Percentiles rank a stretch among this genome's conserved stretches.
These are phyloP conservation scores for Mortierella sp. DNA, from an alignment of 371 early-diverging fungal genomes.

Conservation along the genomic window DNA sequence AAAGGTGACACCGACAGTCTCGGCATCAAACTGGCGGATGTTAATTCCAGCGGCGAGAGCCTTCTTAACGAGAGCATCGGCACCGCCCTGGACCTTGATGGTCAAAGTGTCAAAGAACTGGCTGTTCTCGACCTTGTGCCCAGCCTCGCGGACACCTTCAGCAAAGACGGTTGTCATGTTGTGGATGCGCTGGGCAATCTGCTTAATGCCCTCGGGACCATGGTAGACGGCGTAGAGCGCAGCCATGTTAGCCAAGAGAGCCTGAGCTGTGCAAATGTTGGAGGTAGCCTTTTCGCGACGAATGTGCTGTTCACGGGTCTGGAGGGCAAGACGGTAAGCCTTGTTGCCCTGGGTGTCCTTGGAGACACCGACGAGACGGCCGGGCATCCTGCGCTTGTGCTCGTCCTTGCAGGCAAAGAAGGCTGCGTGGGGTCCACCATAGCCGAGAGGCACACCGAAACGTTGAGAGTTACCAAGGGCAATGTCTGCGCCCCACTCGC, in stretches of 20 bases:
- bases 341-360: constrained; percentile 88
- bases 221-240: constrained; percentile 98
- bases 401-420: constrained; percentile 95
- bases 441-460: constrained; percentile 97
- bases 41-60: constrained; percentile 88
- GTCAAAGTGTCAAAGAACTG: constrained; percentile 95
- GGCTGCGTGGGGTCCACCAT: constrained; percentile 99
- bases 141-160: constrained; percentile 74
- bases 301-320: constrained; percentile 99
- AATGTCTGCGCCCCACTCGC: constrained; percentile 96
- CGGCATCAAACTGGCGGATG: constrained; percentile 81
- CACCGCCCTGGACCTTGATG: constrained; percentile 73
- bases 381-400: constrained; percentile 95
- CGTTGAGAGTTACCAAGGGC: constrained; percentile 96
- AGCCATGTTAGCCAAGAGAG: constrained; percentile 92
- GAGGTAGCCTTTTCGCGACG: constrained; percentile 97
- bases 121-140: constrained; percentile 83
- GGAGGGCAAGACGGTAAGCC: constrained; percentile 95
- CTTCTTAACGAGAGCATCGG: constrained; percentile 70
- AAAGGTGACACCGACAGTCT: constrained; percentile 85
- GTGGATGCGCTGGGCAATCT: constrained; percentile 93
- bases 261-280: constrained; percentile 98
- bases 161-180: constrained; percentile 87
- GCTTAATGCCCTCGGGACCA: constrained; percentile 91
- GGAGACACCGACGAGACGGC: constrained; percentile 95